phyloP scores from a whole-genome alignment of 306 rosid species.

The Dalbergia cultrata region DNA sequence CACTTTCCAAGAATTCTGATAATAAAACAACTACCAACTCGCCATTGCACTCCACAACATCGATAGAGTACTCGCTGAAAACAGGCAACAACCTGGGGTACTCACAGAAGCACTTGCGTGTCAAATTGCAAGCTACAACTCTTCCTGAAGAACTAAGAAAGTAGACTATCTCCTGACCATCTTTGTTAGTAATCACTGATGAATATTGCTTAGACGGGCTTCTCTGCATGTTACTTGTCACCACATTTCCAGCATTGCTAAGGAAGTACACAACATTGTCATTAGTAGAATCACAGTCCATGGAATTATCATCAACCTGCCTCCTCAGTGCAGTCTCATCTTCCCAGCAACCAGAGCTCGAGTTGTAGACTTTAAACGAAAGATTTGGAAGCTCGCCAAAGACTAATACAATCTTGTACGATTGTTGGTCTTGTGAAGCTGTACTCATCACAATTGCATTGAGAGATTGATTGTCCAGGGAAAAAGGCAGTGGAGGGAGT shows the following conservation, averaged over 20 bases:
- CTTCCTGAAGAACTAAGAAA: slow-evolving; percentile 85
- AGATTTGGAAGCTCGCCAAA: slow-evolving; percentile 80
- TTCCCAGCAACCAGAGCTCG: slow-evolving; percentile 72
- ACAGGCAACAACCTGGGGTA: slow-evolving; percentile 84
- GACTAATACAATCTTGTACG: slow-evolving; percentile 75
- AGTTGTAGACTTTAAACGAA: slow-evolving; percentile 62
- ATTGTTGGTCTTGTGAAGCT: slow-evolving; percentile 36
- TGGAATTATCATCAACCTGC: slow-evolving; percentile 52
- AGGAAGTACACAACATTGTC: slow-evolving; percentile 88
- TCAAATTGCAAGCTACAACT: slow-evolving; percentile 76
- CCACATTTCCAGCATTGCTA: slow-evolving; percentile 87
- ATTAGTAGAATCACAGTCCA: slow-evolving; percentile 62
- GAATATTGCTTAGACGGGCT: slow-evolving; percentile 95
- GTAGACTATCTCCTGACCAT: slow-evolving; percentile 67
- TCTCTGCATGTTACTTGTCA: slow-evolving; percentile 90
- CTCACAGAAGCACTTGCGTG: slow-evolving; percentile 68
- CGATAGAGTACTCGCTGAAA: slow-evolving; percentile 86
- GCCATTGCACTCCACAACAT: slow-evolving; percentile 78
- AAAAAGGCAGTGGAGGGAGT: slow-evolving; percentile 66
- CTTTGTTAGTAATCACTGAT: slow-evolving; percentile 66
- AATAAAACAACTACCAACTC: slow-evolving; percentile 84
- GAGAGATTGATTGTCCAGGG: slow-evolving; percentile 58
- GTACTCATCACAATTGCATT: slow-evolving; percentile 85
- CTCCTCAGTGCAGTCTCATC: slow-evolving; percentile 60
- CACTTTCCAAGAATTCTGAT: slow-evolving; percentile 82